These are phyloP conservation scores for Trametopsis cervina DNA, from an alignment of 768 basidiomycete species.

Conservation along the genomic window DNA sequence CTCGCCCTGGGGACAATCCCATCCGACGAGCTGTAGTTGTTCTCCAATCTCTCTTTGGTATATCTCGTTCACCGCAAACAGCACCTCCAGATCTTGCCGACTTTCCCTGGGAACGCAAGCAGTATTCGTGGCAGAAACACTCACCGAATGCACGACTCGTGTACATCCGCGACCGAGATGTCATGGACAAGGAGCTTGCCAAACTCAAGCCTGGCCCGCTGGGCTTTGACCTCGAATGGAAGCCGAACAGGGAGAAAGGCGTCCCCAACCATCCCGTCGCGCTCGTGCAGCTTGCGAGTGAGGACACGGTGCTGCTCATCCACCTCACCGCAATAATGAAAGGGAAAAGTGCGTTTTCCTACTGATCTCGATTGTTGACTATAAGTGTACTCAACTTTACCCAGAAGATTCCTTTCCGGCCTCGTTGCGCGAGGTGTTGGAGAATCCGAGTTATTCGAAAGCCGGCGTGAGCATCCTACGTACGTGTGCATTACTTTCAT, in stretches of 20 bases:
- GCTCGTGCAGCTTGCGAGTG: constrained; percentile 66
- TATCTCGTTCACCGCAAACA: too few relatives aligned
- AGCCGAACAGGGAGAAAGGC: constrained; percentile 50
- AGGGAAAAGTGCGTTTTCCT: constrained; percentile 13
- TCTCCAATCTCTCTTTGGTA: too few relatives aligned
- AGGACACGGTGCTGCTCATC: constrained; percentile 48
- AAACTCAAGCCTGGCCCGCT: constrained; percentile 20
- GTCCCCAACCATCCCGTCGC: constrained; percentile 60
- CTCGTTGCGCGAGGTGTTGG: constrained; percentile 43
- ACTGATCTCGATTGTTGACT: background rate
- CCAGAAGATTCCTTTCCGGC: constrained; percentile 15
- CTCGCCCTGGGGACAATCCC: too few relatives aligned
- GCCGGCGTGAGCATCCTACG: constrained; percentile 72
- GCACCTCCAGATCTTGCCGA: background rate
- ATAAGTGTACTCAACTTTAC: constrained; percentile 5
- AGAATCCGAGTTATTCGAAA: constrained; percentile 49
- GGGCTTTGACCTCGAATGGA: constrained; percentile 82
- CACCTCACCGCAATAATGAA: constrained; percentile 57
- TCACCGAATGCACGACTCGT: constrained; percentile 16
- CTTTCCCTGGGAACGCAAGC: background rate
- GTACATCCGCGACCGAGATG: constrained; percentile 17
- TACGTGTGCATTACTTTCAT: constrained; percentile 19
- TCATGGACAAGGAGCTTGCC: constrained; percentile 15
- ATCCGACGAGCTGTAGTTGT: too few relatives aligned
- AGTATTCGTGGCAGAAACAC: constrained; percentile 17